These are phyloP conservation scores for Coniophora puteana DNA, from an alignment of 1,284 basidiomycete genomes.

Conservation along the genomic window DNA sequence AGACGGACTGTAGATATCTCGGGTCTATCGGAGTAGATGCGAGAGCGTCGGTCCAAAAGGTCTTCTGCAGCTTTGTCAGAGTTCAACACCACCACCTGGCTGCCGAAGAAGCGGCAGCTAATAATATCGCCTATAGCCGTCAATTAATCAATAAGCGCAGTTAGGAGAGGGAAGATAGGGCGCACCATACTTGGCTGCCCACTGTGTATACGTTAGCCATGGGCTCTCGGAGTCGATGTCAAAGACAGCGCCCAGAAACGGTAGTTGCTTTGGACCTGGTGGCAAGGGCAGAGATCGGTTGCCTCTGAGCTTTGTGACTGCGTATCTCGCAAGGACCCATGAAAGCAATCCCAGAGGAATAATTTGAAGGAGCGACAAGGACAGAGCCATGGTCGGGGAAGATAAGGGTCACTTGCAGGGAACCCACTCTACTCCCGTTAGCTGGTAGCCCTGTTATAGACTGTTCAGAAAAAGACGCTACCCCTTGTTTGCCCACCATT, in stretches of 20 bases:
- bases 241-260: slow-evolving; percentile 37
- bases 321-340: too few species aligned
- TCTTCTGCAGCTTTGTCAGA: slow-evolving; percentile 26
- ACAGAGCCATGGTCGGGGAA: too few species aligned
- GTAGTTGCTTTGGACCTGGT: slow-evolving; percentile 30
- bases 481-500: too few species aligned
- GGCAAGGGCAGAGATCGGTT: slow-evolving; percentile 21
- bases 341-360: too few species aligned
- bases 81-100: slow-evolving; percentile 26
- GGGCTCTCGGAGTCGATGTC: slow-evolving; percentile 40
- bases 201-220: slow-evolving; percentile 32
- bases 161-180: slow-evolving; percentile 4
- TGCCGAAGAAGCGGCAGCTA: slow-evolving; percentile 25
- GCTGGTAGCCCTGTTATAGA: too few species aligned
- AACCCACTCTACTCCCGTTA: too few species aligned
- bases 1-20: too few species aligned
- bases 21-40: slow-evolving; percentile 31
- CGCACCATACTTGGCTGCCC: slow-evolving; percentile 25
- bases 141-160: background rate
- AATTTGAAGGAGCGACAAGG: too few species aligned
- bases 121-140: slow-evolving; percentile 17
- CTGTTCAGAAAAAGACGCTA: too few species aligned
- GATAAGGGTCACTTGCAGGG: too few species aligned
- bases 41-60: slow-evolving; percentile 30
- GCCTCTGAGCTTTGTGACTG: slow-evolving; percentile 9